Evolutionary conservation across 2,329 filamentous ascomycete genomes (phyloP).

Genomic region (Alternaria tenuissima): DNA sequence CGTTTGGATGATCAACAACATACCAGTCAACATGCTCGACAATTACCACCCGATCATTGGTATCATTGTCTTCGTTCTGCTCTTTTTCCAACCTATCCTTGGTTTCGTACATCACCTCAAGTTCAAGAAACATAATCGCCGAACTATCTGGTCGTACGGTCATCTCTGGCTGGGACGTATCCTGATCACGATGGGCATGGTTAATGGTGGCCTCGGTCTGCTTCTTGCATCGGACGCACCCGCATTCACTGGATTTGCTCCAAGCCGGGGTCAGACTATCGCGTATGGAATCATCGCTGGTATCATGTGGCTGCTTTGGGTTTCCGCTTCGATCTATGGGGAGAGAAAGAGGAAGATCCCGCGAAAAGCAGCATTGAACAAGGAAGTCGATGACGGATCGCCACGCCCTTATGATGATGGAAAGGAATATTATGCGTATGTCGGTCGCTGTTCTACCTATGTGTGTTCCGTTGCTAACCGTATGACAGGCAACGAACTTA

Average conservation of each 20-base stretch:
- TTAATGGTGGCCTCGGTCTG: constrained; percentile 65
- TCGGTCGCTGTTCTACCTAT: background rate
- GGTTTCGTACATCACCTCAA: constrained; percentile 62
- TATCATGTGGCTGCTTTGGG: constrained; percentile 47
- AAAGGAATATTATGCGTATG: constrained; percentile 29
- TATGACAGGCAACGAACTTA: background rate
- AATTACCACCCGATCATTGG: constrained; percentile 63
- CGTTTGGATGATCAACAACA: constrained; percentile 56
- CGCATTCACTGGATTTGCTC: constrained; percentile 31
- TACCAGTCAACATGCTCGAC: constrained; percentile 37
- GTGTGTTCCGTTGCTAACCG: background rate
- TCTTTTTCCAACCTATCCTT: constrained; percentile 65
- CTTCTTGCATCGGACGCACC: constrained; percentile 41
- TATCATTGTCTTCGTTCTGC: constrained; percentile 57
- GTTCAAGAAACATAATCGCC: constrained; percentile 58
- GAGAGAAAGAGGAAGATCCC: constrained; percentile 26
- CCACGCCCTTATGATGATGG: constrained; percentile 13
- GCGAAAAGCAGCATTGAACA: constrained; percentile 19
- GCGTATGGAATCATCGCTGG: constrained; percentile 46
- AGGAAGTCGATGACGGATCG: constrained; percentile 15
- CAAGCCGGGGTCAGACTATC: constrained; percentile 38
- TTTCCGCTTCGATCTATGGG: constrained; percentile 37
- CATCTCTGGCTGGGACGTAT: constrained; percentile 65
- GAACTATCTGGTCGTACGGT: constrained; percentile 57
- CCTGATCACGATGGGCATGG: constrained; percentile 61